These are phyloP conservation scores for Salix koriyanagi DNA, from an alignment of 345 rosid genomes.

Conservation along the genomic window DNA sequence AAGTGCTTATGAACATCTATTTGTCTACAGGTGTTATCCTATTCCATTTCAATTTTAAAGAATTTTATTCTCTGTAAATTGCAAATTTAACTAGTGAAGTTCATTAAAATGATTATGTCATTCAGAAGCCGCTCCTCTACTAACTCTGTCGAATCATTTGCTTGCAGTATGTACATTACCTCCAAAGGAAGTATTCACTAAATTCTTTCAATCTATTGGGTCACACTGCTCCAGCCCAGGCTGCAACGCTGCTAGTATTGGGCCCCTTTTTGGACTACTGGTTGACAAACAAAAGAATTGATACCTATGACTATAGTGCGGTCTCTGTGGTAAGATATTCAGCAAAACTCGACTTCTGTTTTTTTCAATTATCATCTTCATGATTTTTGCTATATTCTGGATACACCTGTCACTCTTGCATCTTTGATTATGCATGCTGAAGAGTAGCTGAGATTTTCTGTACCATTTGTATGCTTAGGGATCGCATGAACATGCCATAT, in stretches of 20 bases:
- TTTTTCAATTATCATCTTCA: background rate
- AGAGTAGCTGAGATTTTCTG: background rate
- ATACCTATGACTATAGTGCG: slow-evolving; percentile 50
- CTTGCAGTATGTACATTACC: slow-evolving; percentile 83
- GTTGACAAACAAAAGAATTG: slow-evolving; percentile 68
- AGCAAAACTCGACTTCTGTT: background rate
- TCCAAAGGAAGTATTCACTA: slow-evolving; percentile 74
- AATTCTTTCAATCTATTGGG: slow-evolving; percentile 83
- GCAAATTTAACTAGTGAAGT: background rate
- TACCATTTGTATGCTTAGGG: background rate
- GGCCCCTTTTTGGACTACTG: slow-evolving; percentile 90
- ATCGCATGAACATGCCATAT: background rate
- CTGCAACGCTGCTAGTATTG: slow-evolving; percentile 60
- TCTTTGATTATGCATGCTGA: background rate
- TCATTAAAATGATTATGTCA: background rate
- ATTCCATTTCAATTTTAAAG: background rate
- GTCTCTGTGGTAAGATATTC: slow-evolving; percentile 52
- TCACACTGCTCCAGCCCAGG: slow-evolving; percentile 94
- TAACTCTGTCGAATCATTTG: background rate
- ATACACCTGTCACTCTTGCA: background rate
- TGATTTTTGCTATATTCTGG: background rate
- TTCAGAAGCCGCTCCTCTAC: background rate
- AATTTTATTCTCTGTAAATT: background rate
- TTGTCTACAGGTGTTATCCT: background rate
- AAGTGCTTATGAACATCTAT: background rate